Percentiles rank a stretch among this genome's conserved stretches.
Evolutionary conservation across 2,329 filamentous ascomycete genomes (phyloP).

Genomic region (Penicillium sp.): DNA sequence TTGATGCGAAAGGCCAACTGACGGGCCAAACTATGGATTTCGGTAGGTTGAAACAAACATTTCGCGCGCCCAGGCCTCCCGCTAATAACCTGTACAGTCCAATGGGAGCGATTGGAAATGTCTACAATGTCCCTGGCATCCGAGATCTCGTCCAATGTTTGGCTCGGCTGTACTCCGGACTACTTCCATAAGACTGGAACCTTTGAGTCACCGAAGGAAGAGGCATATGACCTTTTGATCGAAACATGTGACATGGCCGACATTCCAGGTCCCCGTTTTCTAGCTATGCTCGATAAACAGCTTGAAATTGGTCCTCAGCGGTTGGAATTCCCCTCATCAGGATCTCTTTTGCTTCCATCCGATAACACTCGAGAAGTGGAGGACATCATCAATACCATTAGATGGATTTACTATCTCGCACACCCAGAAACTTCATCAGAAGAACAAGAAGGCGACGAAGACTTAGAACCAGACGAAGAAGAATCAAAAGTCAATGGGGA

Average conservation of each 20-base stretch:
- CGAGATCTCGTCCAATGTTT: conserved; percentile 86
- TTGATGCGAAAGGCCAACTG: conserved; percentile 68
- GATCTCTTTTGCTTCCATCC: conserved; percentile 82
- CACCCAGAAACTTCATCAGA: conserved; percentile 55
- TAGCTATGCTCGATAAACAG: conserved; percentile 63
- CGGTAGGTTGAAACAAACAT: conserved; percentile 47
- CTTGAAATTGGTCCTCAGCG: conserved; percentile 53
- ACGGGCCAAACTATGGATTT: conserved; percentile 85
- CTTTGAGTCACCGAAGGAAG: conserved; percentile 48
- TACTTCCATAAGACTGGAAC: conserved; percentile 49
- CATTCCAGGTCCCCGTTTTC: conserved; percentile 65
- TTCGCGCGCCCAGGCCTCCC: background rate
- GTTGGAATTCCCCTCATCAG: conserved; percentile 87
- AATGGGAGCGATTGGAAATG: conserved; percentile 89
- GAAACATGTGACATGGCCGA: conserved; percentile 85
- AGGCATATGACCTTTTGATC: conserved; percentile 75
- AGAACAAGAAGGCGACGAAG: conserved; percentile 53
- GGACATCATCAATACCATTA: conserved; percentile 79
- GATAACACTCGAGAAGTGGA: conserved; percentile 83
- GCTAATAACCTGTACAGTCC: conserved; percentile 48
- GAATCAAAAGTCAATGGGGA: background rate
- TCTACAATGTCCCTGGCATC: conserved; percentile 86
- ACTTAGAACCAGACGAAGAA: background rate
- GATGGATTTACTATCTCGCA: conserved; percentile 83
- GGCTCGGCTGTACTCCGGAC: conserved; percentile 83